A percentile compares a stretch with the other conserved stretches of the same genome.
Evolutionary conservation across 345 rosid genomes (phyloP).

Genomic region (Sonneratia caseolaris): DNA sequence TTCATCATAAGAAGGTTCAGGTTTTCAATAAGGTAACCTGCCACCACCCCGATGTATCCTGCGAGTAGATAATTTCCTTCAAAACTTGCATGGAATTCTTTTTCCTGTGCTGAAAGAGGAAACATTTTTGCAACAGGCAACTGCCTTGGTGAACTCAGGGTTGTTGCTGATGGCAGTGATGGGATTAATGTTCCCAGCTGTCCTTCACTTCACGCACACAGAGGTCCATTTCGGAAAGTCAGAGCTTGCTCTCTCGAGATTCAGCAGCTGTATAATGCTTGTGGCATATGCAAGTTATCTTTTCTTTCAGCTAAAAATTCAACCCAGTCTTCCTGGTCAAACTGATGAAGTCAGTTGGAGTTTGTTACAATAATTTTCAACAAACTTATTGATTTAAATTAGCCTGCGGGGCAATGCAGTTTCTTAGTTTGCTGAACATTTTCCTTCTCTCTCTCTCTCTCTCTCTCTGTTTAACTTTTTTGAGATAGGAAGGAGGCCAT

Average conservation of each 20-base stretch:
- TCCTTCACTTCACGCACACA: conserved; percentile 38
- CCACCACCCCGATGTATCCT: not conserved
- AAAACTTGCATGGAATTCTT: not conserved
- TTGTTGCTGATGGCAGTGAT: conserved; percentile 42
- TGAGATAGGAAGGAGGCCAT: conserved; percentile 15
- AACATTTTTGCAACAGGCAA: conserved; percentile 23
- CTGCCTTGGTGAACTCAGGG: conserved; percentile 34
- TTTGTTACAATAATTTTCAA: not conserved
- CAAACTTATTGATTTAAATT: not conserved
- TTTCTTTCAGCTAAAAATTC: conserved; percentile 38
- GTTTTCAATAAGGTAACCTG: conserved; percentile 28
- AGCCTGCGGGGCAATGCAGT: not conserved
- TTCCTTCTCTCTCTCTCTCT: conserved; percentile 5
- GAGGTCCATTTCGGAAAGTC: conserved; percentile 44
- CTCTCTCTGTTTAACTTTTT: not conserved
- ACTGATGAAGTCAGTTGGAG: conserved; percentile 21
- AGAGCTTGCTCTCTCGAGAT: conserved; percentile 43
- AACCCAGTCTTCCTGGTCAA: conserved; percentile 10
- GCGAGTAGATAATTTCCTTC: not conserved
- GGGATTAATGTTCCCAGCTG: conserved; percentile 39
- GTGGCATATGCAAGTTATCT: conserved; percentile 36
- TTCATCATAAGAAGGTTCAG: conserved; percentile 30
- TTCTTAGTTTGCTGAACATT: not conserved
- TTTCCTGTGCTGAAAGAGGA: not conserved
- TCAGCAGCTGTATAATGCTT: conserved; percentile 46